These are phyloP conservation scores for Stephania japonica DNA, from an alignment of 164 flowering plant genomes.

Conservation along the genomic window DNA sequence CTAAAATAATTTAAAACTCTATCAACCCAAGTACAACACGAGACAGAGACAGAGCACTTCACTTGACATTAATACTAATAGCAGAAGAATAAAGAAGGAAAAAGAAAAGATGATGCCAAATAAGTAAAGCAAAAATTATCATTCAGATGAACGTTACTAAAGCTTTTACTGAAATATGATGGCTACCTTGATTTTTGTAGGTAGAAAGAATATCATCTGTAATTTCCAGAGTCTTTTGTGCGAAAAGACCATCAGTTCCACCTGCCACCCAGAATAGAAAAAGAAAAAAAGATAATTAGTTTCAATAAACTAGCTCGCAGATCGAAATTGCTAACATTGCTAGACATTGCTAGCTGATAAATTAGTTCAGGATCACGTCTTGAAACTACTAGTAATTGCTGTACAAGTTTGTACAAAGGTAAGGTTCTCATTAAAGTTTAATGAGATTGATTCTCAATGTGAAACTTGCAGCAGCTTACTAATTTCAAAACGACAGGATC, in stretches of 20 bases:
- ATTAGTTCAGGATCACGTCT: not conserved
- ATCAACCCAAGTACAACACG: not conserved
- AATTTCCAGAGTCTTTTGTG: slow-evolving; percentile 83
- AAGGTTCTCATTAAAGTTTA: not conserved
- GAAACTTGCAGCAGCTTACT: not conserved
- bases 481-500: not conserved
- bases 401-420: not conserved
- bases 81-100: not conserved
- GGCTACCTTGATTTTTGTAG: slow-evolving; percentile 92
- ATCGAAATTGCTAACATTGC: too few relatives aligned
- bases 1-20: not conserved
- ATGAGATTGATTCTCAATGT: not conserved
- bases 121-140: not conserved
- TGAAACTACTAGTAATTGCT: not conserved
- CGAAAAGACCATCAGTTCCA: slow-evolving; percentile 94
- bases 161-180: not conserved
- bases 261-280: slow-evolving; percentile 39
- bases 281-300: not conserved
- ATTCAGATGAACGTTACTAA: not conserved
- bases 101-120: not conserved
- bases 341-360: not conserved
- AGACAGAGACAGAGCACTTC: not conserved
- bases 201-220: slow-evolving; percentile 72
- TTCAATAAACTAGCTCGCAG: not conserved
- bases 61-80: too few relatives aligned